Conservation (phyloP, 495 filamentous ascomycete species). For the Lasiosphaeriaceae sp. region DNA sequence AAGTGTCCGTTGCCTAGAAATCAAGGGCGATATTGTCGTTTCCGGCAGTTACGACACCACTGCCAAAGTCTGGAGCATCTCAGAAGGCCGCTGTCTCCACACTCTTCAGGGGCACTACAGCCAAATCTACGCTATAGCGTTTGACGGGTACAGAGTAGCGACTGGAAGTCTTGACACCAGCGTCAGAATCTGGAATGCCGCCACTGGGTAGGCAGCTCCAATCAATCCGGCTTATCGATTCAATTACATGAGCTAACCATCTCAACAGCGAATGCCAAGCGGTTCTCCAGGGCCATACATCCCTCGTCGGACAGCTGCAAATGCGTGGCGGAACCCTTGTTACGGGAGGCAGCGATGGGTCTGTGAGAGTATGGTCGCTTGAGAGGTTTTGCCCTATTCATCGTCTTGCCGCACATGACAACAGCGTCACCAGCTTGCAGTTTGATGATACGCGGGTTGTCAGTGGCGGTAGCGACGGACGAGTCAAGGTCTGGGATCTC, state of each 20-base stretch:
- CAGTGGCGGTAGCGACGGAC: conserved; percentile 89
- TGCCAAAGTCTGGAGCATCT: conserved; percentile 95
- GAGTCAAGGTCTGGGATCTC: conserved; percentile 96
- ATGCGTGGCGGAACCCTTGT: conserved; percentile 92
- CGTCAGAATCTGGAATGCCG: conserved; percentile 94
- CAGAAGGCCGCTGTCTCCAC: conserved; percentile 82
- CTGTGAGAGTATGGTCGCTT: conserved; percentile 92
- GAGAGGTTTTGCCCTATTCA: conserved; percentile 86
- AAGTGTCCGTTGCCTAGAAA: conserved; percentile 91
- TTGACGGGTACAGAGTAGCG: conserved; percentile 89
- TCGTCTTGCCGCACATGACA: conserved; percentile 94
- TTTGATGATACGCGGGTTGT: conserved; percentile 94
- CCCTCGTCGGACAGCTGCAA: conserved; percentile 93
- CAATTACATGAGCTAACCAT: conserved; percentile 4
- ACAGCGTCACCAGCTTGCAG: conserved; percentile 94
- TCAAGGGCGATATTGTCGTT: conserved; percentile 91
- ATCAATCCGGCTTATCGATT: neutral
- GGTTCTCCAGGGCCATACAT: conserved; percentile 96
- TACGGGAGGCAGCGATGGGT: conserved; percentile 93
- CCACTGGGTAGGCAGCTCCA: conserved; percentile 64
- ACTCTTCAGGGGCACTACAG: conserved; percentile 95
- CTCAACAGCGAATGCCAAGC: conserved; percentile 66
- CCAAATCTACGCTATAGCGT: conserved; percentile 97
- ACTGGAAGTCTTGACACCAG: conserved; percentile 96
- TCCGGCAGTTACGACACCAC: conserved; percentile 97